phyloP scores from a whole-genome alignment of 2,329 filamentous ascomycete species.

The Zymoseptoria passerinii region DNA sequence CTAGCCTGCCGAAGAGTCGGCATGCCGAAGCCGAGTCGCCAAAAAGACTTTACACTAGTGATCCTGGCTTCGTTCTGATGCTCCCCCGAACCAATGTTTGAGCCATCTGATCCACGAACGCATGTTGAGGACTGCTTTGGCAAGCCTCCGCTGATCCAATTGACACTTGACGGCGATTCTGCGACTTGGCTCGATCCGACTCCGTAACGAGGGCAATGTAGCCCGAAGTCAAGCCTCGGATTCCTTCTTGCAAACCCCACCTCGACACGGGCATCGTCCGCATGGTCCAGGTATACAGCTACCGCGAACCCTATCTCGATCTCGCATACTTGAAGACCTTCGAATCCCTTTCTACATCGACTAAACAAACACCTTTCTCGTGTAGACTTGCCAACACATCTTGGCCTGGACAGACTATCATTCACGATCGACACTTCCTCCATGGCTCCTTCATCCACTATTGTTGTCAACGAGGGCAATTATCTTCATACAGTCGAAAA shows the following conservation, averaged over 20 bases:
- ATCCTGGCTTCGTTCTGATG: not conserved
- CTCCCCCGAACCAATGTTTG: not conserved
- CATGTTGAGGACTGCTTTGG: not conserved
- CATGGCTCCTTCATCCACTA: slow-evolving; percentile 4
- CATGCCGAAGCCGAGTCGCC: not conserved
- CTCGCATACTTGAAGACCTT: not conserved
- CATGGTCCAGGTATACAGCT: not conserved
- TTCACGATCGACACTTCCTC: not conserved
- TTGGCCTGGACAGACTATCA: not conserved
- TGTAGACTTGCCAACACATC: not conserved
- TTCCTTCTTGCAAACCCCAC: not conserved
- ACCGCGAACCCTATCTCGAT: not conserved
- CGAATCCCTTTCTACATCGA: not conserved
- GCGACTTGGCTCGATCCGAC: not conserved
- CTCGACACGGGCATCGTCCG: not conserved
- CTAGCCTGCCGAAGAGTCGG: not conserved
- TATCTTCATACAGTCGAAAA: slow-evolving; percentile 8
- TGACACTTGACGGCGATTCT: not conserved
- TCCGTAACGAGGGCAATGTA: not conserved
- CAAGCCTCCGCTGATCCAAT: not conserved
- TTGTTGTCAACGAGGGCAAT: slow-evolving; percentile 21
- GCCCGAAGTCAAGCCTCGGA: not conserved
- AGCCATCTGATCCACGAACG: not conserved
- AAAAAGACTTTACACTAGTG: not conserved
- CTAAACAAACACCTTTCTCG: not conserved